Evolutionary conservation across 2,329 filamentous ascomycete genomes (phyloP).

Genomic region (Macrophomina tecta): DNA sequence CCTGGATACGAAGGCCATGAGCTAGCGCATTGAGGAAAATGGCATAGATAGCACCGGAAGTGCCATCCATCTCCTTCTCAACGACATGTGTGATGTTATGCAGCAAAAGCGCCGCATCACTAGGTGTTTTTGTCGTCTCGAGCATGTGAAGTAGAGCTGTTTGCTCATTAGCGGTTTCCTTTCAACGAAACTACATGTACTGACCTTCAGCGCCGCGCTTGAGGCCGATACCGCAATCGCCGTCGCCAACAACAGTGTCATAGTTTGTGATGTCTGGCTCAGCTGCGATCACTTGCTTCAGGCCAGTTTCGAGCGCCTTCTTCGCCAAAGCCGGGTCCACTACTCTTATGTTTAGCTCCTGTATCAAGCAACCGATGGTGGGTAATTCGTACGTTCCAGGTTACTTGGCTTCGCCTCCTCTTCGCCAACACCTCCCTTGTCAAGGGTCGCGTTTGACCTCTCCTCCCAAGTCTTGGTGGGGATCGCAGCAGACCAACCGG

Average conservation of each 20-base stretch:
- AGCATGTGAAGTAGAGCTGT: slow-evolving; percentile 52
- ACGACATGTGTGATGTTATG: slow-evolving; percentile 67
- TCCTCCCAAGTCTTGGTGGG: slow-evolving; percentile 64
- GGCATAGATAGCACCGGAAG: slow-evolving; percentile 77
- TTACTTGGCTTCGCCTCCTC: slow-evolving; percentile 59
- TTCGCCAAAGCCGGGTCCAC: slow-evolving; percentile 60
- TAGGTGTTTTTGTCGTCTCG: slow-evolving; percentile 50
- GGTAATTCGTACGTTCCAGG: slow-evolving; percentile 52
- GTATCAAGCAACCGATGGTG: background rate
- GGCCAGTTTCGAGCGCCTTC: slow-evolving; percentile 59
- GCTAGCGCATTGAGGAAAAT: slow-evolving; percentile 91
- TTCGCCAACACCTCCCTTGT: slow-evolving; percentile 48
- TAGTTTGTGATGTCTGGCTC: slow-evolving; percentile 71
- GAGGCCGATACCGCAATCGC: slow-evolving; percentile 86
- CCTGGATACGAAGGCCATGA: slow-evolving; percentile 66
- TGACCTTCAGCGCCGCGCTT: slow-evolving; percentile 80
- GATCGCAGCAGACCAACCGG: slow-evolving; percentile 70
- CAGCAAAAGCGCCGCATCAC: slow-evolving; percentile 66
- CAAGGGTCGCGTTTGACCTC: slow-evolving; percentile 49
- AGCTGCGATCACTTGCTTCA: slow-evolving; percentile 67
- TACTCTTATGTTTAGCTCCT: slow-evolving; percentile 32
- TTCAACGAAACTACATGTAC: background rate
- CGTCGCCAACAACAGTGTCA: slow-evolving; percentile 85
- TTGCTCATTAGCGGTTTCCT: background rate
- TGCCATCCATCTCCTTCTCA: slow-evolving; percentile 75